Evolutionary conservation across 148 eudicot species (phyloP), one percentile per base, ranked within the genome.

Genomic region (Fallopia convolvulus): DNA sequence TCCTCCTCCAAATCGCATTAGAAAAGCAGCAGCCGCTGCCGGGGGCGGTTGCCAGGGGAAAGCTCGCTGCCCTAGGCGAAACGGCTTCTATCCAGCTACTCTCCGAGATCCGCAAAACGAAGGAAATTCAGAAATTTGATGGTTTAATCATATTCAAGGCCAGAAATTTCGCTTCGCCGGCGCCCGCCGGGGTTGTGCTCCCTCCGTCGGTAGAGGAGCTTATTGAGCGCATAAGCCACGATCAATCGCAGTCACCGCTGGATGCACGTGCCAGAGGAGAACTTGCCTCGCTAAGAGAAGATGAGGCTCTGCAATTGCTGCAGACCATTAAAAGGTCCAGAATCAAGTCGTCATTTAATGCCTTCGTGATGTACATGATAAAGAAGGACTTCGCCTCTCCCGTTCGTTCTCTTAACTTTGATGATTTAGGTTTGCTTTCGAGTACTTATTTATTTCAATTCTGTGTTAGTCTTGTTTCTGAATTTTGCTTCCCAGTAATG

Each of bases 31-130:
- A 40, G 52, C 77, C 80, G 9, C 83, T 82, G 7, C 84, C 86
- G 1, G 70, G 70, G 21, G 9, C 53, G 0, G 8, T 13, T 0
- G 86, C 83, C 1, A 65, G 84, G 32, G 32, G 42, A 6, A 2
- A 8, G 52, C 82, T 88, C 0, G 78, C 78, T 0, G 20, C 72
- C n/a, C 70, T 86, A 10, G 88, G 84, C 4, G 87, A 86, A 56
- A 32, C 56, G 41, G 79, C 77, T 0, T 77, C 91, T 17, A 0
- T 86, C 0, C 77, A 39, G 0, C 56, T 86, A 0, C 85, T 88
- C 2, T 32, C 4, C 0, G 72, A 10, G 0, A 77, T 88, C 2
- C 42, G 75, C 0, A 46, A 26, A n/a, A 2, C 70, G 0, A 17
- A 0, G 0, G 39, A n/a, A 0, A 61, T 23, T 5, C 8, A 11